Evolutionary conservation across 768 basidiomycete species (phyloP).

Genomic region (Leccinellum luteum): DNA sequence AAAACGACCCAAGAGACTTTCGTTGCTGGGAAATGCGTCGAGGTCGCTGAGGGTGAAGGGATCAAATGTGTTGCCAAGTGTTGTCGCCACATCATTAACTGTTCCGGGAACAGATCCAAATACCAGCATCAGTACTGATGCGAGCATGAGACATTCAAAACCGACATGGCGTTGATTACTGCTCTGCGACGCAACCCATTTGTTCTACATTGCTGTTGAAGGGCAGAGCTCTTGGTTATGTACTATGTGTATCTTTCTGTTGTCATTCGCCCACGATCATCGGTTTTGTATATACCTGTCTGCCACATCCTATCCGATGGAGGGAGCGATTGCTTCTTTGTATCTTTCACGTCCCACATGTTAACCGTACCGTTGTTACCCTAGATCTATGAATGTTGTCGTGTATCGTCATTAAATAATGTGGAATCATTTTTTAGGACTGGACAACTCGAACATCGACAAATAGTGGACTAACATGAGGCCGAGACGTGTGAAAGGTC

Average conservation of each 20-base stretch:
- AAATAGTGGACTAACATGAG: not conserved
- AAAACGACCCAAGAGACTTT: conserved; percentile 58
- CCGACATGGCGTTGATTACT: conserved; percentile 58
- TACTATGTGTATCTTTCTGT: conserved; percentile 14
- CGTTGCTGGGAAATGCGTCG: conserved; percentile 42
- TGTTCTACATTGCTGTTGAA: conserved; percentile 10
- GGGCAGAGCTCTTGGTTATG: conserved; percentile 15
- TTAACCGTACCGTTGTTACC: conserved; percentile 22
- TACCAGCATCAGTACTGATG: conserved; percentile 40
- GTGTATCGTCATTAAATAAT: conserved; percentile 19
- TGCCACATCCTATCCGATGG: conserved; percentile 7
- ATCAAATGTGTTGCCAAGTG: conserved; percentile 31
- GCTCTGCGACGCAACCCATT: not conserved
- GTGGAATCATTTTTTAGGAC: conserved; percentile 1
- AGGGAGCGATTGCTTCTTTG: conserved; percentile 3
- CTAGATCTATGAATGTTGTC: conserved; percentile 27
- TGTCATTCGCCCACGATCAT: conserved; percentile 7
- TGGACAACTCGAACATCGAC: not conserved
- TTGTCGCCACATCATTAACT: conserved; percentile 27
- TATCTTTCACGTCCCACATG: conserved; percentile 12
- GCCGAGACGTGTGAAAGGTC: conserved; percentile 23
- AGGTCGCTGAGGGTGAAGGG: conserved; percentile 36
- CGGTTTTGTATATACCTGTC: conserved; percentile 20
- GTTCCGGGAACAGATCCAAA: conserved; percentile 42
- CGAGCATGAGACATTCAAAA: conserved; percentile 45